These are phyloP conservation scores for Zygosaccharomyces gambellarensis DNA, from an alignment of 805 yeast genomes.

Conservation along the genomic window DNA sequence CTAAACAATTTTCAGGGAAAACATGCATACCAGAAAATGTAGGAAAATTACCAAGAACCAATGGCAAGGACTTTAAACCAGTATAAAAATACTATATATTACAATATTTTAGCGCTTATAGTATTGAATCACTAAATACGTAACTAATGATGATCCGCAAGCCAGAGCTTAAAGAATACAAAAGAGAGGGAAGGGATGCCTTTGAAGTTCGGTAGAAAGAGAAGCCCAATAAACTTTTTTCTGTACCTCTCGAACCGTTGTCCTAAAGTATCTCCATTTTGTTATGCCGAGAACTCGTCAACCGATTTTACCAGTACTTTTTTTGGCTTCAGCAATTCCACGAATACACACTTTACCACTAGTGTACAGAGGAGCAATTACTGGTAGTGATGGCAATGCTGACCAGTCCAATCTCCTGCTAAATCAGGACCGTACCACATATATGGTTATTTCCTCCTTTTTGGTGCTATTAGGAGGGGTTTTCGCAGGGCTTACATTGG, in stretches of 20 bases:
- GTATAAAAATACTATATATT: neutral
- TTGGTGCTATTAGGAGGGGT: slow-evolving; percentile 78
- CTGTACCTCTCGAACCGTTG: neutral
- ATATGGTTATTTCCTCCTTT: slow-evolving; percentile 49
- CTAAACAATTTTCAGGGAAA: neutral
- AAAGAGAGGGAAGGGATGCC: neutral
- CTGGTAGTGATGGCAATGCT: neutral
- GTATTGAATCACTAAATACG: neutral
- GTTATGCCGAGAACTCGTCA: slow-evolving; percentile 1
- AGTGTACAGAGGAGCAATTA: neutral
- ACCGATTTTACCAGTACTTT: neutral
- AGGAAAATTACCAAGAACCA: neutral
- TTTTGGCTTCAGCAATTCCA: slow-evolving; percentile 3
- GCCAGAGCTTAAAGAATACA: neutral
- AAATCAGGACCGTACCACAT: slow-evolving; percentile 39
- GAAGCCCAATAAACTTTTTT: neutral
- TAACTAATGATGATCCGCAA: neutral
- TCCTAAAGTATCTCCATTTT: neutral
- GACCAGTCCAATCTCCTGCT: neutral
- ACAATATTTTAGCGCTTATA: neutral
- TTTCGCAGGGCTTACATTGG: slow-evolving; percentile 93
- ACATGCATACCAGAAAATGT: neutral
- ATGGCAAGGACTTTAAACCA: neutral
- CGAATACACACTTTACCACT: slow-evolving; percentile 4
- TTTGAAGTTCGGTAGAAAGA: neutral